phyloP scores from a whole-genome alignment of 306 rosid genomes.

The Medicago arabica region DNA sequence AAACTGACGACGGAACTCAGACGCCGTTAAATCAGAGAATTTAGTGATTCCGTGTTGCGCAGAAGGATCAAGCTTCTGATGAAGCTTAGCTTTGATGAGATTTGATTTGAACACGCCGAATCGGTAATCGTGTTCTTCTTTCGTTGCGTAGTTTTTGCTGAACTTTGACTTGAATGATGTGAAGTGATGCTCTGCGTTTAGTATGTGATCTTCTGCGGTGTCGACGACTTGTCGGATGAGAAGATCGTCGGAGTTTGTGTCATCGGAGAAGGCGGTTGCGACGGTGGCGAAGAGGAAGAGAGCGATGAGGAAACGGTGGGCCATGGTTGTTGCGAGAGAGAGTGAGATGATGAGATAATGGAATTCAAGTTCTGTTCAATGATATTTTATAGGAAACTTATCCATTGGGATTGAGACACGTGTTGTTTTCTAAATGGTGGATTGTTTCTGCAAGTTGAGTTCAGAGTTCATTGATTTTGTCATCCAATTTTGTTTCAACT shows the following conservation, averaged over 20 bases:
- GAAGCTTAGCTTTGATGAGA: constrained; percentile 70
- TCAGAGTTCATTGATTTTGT: background rate
- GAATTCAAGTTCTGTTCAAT: too few relatives aligned
- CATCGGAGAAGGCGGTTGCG: background rate
- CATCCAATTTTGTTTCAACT: constrained; percentile 7
- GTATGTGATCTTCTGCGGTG: constrained; percentile 54
- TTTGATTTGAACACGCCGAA: constrained; percentile 76
- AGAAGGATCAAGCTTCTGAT: constrained; percentile 79
- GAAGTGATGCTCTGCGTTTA: constrained; percentile 78
- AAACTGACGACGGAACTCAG: constrained; percentile 68
- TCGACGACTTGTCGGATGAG: constrained; percentile 82
- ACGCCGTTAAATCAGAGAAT: constrained; percentile 85
- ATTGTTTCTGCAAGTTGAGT: constrained; percentile 17
- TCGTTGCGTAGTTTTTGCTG: constrained; percentile 62
- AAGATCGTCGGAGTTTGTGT: constrained; percentile 42
- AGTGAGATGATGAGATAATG: background rate
- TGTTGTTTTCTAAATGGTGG: background rate
- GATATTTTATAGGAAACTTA: background rate
- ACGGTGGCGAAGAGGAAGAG: constrained; percentile 50
- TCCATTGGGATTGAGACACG: constrained; percentile 31
- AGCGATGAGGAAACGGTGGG: constrained; percentile 24
- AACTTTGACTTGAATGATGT: constrained; percentile 67
- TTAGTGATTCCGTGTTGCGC: constrained; percentile 90
- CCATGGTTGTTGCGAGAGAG: constrained; percentile 44
- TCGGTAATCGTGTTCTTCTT: constrained; percentile 82